phyloP scores from a whole-genome alignment of 2,329 filamentous ascomycete species.

The Didymella sp. region DNA sequence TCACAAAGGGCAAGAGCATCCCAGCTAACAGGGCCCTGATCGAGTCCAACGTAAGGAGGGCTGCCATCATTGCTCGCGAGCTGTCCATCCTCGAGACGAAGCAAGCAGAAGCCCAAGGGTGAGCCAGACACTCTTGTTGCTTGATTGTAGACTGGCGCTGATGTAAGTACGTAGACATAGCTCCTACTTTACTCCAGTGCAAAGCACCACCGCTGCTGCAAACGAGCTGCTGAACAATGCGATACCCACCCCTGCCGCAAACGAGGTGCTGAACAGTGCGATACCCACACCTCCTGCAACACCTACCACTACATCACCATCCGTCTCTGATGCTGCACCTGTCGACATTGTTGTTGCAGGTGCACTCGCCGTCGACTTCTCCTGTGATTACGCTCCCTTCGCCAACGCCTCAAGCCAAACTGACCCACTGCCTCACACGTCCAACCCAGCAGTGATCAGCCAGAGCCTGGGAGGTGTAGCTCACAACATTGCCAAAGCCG shows the following conservation, averaged over 20 bases:
- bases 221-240: conserved; percentile 23
- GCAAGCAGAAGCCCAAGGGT: conserved; percentile 45
- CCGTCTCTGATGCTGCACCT: conserved; percentile 4
- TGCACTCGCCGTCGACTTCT: conserved; percentile 86
- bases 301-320: background rate
- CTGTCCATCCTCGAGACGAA: conserved; percentile 61
- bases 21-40: conserved; percentile 75
- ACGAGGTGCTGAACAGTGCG: conserved; percentile 23
- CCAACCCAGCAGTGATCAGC: conserved; percentile 80
- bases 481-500: conserved; percentile 87
- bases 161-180: conserved; percentile 49
- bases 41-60: conserved; percentile 70
- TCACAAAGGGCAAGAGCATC: conserved; percentile 75
- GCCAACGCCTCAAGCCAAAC: conserved; percentile 47
- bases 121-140: conserved; percentile 45
- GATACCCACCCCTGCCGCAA: conserved; percentile 19
- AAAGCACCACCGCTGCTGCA: conserved; percentile 23
- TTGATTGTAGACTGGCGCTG: conserved; percentile 42
- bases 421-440: conserved; percentile 71
- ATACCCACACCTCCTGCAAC: conserved; percentile 20
- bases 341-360: conserved; percentile 82
- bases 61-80: conserved; percentile 69
- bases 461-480: conserved; percentile 91
- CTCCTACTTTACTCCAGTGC: conserved; percentile 33
- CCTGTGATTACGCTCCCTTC: conserved; percentile 74